Base-by-base conservation (phyloP, 805 yeast species). In the Priceomyces haplophilus region DNA sequence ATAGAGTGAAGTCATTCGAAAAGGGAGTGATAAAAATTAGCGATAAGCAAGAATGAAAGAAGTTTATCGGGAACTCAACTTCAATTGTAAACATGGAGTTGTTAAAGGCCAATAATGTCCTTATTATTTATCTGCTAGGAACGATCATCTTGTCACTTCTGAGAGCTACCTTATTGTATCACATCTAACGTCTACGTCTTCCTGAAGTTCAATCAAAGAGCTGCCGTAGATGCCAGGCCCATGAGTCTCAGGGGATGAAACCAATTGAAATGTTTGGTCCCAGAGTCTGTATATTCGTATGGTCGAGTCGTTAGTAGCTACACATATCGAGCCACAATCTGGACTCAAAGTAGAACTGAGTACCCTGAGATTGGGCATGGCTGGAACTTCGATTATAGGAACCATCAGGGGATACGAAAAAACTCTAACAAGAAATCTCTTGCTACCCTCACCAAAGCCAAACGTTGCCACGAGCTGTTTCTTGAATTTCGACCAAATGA, bases 271-370 rank as follows among this genome's bases (percentile, higher is more conserved):
- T 36, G 77, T 34, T 23, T 41, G 38, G 1, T 52, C 65, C 96
- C 96, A 89, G 5, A 88, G 49, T 38, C 80, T 74, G 61, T 84
- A 88, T 34, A 89, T 82, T 42, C 91, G 62, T 1, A 89, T 77
- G 0, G 93, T 82, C 47, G 82, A 83, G 60, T 88, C 96, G 55
- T 82, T 86, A 0, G 88, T 72, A 0, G 93, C 90, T 1, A 85
- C 79, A 45, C 91, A 84, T 0, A 89, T 65, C 1, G 80, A 68
- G 10, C 72, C 65, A 13, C 67, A 72, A 54, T 82, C 84, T 6
- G 89, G 88, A 0, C 95, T 83, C 6, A 73, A 45, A 2, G 76
- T 80, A 1, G 93, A 82, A 45, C 86, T 76, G 29, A 88, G 58
- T 0, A 83, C 81, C 49, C 96, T 69, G 20, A 80, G 55, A 42